Evolutionary conservation across 2,329 filamentous ascomycete species (phyloP), one percentile per base, ranked within the genome.

Genomic region (Mycosphaerella sp.): DNA sequence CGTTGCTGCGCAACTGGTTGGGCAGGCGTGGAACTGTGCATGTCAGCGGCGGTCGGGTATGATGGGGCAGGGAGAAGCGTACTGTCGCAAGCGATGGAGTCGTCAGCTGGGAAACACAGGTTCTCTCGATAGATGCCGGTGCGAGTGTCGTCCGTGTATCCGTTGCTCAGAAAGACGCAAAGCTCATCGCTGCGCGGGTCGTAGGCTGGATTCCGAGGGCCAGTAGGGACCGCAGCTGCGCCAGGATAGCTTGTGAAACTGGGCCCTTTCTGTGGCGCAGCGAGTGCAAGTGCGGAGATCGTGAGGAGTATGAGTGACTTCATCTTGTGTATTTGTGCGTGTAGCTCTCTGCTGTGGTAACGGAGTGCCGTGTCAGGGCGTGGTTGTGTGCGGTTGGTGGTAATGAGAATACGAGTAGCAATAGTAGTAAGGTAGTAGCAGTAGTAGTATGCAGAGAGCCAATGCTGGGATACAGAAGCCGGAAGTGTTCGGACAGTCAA

Each of bases 131-230:
- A 52, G n/a, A 27, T 43, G 41, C 18, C 41, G n/a, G 14, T 9
- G 17, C 25, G 41, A 14, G n/a, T 34, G n/a, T 43, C 21, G 13
- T 10, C 7, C 7, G 25, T 12, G 35, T 44, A 44, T 44, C 36
- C 49, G 41, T 41, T 53, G 32, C 50, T 53, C n/a, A 56, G 3
- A 25, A 51, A 44, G 8, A 53, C 14, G 34, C 54, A 56, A 17
- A 45, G 46, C 17, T 53, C 41, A 30, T 56, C 21, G 28, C 16
- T 13, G 34, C 27, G 42, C 1, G 47, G 52, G 27, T 50, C 28
- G 43, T 44, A 49, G 14, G 30, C 10, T 18, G 41, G 21, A 18
- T 27, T 27, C 6, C 32, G 13, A 14, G 36, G n/a, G 36, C 36
- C 17, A 17, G 48, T 30, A 18, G 48, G 41, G 18, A 44, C 36